Base-by-base conservation (phyloP, 352 stramenopile species). In the Albugo candida region DNA sequence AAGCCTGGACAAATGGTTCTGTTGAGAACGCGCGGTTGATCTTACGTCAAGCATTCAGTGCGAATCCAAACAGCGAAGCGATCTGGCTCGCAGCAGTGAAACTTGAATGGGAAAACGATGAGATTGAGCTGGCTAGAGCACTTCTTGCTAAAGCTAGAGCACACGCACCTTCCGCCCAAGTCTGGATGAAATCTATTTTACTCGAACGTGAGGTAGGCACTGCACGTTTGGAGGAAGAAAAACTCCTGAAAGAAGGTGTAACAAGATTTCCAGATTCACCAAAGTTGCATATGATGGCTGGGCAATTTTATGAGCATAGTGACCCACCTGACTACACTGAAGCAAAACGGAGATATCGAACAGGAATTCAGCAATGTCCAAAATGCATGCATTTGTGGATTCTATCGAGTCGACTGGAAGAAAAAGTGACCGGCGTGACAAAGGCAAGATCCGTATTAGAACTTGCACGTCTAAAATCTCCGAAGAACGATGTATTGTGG, bases 231-330 rank as follows among this genome's bases (percentile, higher is more conserved):
- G 67, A 66, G 8, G 73, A 94, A 45, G 83, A 84, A 37, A 65
- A 81, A 13, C 66, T 98, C 2, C 65, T 98, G 16, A 59, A 92
- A 21, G 81, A 96, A 61, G 93, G 82, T 5, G 70, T 97, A 10
- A 48, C 65, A 27, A 67, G 83, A 41, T 98, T 94, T 53, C 76
- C 88, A 1, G 78, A 83, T 14, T 97, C 94, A 54, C 60, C 81
- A 2, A 98, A 98, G 63, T 60, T 98, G 4, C 96, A 97, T 63
- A 97, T 98, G 91, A 97, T 99, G 92, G 89, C 86, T 17, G 94
- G 91, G 1, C 93, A 98, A 60, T 93, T 83, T 27, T 91, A 92
- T 46, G 73, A 93, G 56, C 47, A 59, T 2, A 47, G 65, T 34
- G 59, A 75, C 18, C 58, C 64, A 5, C 61, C 69, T 11, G 54